Conservation (phyloP, 345 rosid genomes). For the Ceriops zippeliana region DNA sequence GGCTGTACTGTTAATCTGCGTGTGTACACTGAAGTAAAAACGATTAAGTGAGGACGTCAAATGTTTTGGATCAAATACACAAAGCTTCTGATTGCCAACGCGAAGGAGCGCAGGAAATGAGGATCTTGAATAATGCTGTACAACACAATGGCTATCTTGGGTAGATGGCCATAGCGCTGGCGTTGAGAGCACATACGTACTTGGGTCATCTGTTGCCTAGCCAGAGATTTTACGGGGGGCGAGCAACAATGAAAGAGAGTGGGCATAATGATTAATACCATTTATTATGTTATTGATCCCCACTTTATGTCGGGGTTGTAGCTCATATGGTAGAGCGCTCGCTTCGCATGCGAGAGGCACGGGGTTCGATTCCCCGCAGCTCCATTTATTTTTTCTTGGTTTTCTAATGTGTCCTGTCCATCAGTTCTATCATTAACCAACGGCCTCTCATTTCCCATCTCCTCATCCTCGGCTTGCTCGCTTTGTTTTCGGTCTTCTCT, state of each 20-base stretch:
- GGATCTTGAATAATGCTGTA: slow-evolving; percentile 26
- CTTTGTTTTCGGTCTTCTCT: slow-evolving; percentile 20
- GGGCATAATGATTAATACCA: too few relatives aligned
- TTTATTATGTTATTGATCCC: too few relatives aligned
- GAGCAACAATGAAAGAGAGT: too few relatives aligned
- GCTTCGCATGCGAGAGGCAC: slow-evolving; percentile 99
- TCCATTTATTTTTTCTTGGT: slow-evolving; percentile 26
- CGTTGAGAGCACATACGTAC: not conserved
- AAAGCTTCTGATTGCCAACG: slow-evolving; percentile 51
- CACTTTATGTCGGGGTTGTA: slow-evolving; percentile 36
- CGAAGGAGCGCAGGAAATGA: slow-evolving; percentile 80
- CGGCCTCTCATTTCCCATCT: slow-evolving; percentile 23
- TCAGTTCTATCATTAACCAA: too few relatives aligned
- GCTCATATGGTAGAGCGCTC: slow-evolving; percentile 99
- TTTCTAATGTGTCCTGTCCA: too few relatives aligned
- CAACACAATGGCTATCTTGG: slow-evolving; percentile 22
- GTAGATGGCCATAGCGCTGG: slow-evolving; percentile 14
- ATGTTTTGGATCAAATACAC: too few relatives aligned
- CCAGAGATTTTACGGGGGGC: too few relatives aligned
- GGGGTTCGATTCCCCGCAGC: slow-evolving; percentile 98
- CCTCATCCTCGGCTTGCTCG: too few relatives aligned
- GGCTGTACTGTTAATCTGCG: too few relatives aligned
- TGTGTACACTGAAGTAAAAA: too few relatives aligned
- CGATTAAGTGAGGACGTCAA: too few relatives aligned
- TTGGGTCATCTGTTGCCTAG: too few relatives aligned